Conservation (phyloP, 2,329 filamentous ascomycete genomes). For the Cladosporium sp. region DNA sequence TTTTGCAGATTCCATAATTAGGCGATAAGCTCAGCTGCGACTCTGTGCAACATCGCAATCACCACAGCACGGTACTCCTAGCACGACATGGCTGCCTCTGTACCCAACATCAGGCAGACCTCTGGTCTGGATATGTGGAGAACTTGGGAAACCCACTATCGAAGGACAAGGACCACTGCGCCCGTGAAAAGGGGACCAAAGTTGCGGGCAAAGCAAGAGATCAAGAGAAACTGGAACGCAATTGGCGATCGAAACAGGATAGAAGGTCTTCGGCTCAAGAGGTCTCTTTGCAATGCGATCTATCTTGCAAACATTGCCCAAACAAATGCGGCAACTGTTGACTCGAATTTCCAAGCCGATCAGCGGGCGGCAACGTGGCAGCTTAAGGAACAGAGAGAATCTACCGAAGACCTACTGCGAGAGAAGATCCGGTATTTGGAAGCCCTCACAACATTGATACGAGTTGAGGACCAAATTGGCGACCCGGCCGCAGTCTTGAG, state of each 20-base stretch:
- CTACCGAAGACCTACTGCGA: background rate
- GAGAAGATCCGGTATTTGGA: background rate
- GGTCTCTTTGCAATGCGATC: background rate
- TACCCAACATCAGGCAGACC: background rate
- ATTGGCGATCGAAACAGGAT: background rate
- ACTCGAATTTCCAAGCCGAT: too few species aligned
- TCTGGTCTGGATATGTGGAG: background rate
- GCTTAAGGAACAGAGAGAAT: background rate
- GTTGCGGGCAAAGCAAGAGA: background rate
- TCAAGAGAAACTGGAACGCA: background rate
- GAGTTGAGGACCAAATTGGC: background rate
- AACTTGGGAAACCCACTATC: background rate
- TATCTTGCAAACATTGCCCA: background rate
- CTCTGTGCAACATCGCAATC: background rate
- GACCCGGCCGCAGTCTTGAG: background rate
- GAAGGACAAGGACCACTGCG: background rate
- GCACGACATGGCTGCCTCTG: background rate
- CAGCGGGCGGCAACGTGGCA: background rate
- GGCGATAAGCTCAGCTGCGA: background rate
- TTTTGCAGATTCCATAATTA: background rate
- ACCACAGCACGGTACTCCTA: background rate
- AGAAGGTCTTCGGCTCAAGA: background rate
- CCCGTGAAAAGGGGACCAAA: background rate
- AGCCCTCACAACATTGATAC: background rate
- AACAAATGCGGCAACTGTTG: background rate